phyloP scores from a whole-genome alignment of 1,139 yeast genomes.

The Hansenula sp. region DNA sequence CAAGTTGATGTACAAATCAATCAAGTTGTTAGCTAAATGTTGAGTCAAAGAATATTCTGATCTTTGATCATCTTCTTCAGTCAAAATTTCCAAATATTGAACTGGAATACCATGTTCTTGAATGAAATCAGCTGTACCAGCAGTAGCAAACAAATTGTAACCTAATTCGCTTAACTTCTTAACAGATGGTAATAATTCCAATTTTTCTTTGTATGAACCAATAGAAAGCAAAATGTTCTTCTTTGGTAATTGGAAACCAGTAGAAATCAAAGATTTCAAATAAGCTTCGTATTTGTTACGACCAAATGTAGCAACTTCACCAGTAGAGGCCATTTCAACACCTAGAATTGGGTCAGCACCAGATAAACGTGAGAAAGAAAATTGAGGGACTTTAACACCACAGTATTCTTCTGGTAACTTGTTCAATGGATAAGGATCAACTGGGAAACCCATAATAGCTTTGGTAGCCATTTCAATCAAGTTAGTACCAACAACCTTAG shows the following conservation, averaged over 20 bases:
- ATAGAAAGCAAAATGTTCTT: constrained; percentile 90
- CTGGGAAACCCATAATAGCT: constrained; percentile 88
- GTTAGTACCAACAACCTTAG: constrained; percentile 96
- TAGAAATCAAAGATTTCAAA: constrained; percentile 87
- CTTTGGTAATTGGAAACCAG: constrained; percentile 94
- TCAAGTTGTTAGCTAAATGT: constrained; percentile 94
- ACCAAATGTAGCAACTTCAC: constrained; percentile 98
- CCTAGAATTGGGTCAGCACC: constrained; percentile 99
- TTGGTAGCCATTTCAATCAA: constrained; percentile 97
- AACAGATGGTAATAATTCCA: constrained; percentile 86
- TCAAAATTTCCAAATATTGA: constrained; percentile 86
- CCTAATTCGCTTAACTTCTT: constrained; percentile 79
- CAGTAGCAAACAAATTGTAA: constrained; percentile 90
- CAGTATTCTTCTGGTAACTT: constrained; percentile 90
- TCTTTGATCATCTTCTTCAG: constrained; percentile 70
- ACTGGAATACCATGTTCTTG: constrained; percentile 94
- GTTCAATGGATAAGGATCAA: constrained; percentile 85
- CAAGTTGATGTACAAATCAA: constrained; percentile 92
- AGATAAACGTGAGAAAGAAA: constrained; percentile 94
- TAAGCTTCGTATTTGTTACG: constrained; percentile 96
- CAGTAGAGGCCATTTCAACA: constrained; percentile 99
- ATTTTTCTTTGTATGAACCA: constrained; percentile 97
- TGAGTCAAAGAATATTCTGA: constrained; percentile 93
- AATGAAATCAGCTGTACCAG: constrained; percentile 98
- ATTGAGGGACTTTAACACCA: constrained; percentile 97